Percentiles rank a stretch among this genome's conserved stretches.
Conservation (phyloP, 139 green algal species). For the Yamagishiella unicocca region DNA sequence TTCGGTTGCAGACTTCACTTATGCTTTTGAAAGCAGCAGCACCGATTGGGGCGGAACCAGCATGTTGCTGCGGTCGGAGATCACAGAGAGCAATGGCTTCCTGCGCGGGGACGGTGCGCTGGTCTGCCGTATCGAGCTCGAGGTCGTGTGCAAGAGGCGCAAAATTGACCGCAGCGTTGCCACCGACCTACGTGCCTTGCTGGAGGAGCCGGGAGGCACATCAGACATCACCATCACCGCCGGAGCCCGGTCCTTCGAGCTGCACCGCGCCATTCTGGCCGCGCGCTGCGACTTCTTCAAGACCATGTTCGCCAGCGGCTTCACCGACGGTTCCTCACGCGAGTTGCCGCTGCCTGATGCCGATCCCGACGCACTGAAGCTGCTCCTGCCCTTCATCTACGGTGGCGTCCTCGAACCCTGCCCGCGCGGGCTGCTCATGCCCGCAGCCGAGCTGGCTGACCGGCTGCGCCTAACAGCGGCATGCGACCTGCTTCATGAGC, state of each 20-base stretch:
- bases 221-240: background rate
- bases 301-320: background rate
- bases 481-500: background rate
- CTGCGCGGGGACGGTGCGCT: background rate
- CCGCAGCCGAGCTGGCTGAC: background rate
- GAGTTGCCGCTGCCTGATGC: background rate
- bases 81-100: background rate
- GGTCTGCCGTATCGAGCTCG: too few relatives aligned
- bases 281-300: constrained; percentile 1
- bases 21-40: background rate
- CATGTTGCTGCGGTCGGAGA: constrained; percentile 55
- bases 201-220: background rate
- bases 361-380: background rate
- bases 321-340: background rate
- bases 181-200: background rate
- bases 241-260: background rate
- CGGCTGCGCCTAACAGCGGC: background rate
- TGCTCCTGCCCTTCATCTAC: constrained; percentile 5
- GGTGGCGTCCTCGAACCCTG: background rate
- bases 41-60: constrained; percentile 53
- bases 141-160: too few relatives aligned
- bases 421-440: background rate
- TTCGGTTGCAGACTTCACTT: background rate
- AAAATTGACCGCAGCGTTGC: background rate
- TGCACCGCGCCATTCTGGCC: background rate